phyloP scores from a whole-genome alignment of 441 rosid genomes.

The Erodium chrysanthum region DNA sequence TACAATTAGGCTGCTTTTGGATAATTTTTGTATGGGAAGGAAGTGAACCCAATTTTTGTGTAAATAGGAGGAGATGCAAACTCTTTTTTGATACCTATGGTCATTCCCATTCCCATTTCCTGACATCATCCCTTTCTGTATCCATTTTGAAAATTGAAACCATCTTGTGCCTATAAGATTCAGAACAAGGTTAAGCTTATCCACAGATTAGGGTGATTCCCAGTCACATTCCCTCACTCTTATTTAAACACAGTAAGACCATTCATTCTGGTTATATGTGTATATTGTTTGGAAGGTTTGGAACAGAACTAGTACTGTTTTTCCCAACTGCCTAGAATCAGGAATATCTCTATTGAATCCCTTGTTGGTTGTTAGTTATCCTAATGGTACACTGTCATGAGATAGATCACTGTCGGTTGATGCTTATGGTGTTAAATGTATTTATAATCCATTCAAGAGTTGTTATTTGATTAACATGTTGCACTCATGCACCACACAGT shows the following conservation, averaged over 20 bases:
- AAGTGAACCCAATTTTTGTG: not conserved
- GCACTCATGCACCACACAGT: not conserved
- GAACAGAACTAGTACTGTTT: not conserved
- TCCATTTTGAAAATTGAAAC: not conserved
- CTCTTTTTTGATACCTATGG: not conserved
- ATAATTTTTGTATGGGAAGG: not conserved
- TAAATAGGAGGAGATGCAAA: not conserved
- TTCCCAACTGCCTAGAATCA: not conserved
- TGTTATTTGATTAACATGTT: not conserved
- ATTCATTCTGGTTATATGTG: not conserved
- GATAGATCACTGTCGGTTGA: not conserved
- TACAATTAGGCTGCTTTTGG: not conserved
- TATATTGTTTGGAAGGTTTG: not conserved
- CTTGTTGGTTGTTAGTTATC: not conserved
- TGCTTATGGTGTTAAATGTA: not conserved
- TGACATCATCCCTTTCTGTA: not conserved
- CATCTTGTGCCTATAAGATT: not conserved
- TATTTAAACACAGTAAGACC: no score
- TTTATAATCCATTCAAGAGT: not conserved
- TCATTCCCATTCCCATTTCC: not conserved
- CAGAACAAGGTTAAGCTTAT: not conserved
- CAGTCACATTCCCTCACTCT: not conserved
- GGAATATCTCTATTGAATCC: not conserved
- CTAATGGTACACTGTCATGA: not conserved
- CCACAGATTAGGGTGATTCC: not conserved